Base-by-base conservation (phyloP, 306 rosid genomes). In the Pterocarpus macrocarpus region DNA sequence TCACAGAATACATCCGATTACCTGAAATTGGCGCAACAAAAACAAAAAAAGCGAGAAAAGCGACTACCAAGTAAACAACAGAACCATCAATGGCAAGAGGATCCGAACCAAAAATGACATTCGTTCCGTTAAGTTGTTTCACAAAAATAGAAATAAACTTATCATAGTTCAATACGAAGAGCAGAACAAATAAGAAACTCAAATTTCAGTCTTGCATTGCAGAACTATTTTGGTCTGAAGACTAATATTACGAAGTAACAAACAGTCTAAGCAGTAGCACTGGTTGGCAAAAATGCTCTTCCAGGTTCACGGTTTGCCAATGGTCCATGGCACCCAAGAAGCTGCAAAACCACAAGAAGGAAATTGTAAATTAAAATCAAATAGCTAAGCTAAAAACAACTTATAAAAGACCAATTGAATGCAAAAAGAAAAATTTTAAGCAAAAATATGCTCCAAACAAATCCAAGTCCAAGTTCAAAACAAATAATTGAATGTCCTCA, bases 241-340 rank as follows among this genome's bases (percentile, higher is more conserved):
- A 7, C 44, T 17, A 53, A 30, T 16, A 39, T 58, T 65, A 44
- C 63, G 41, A 64, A 47, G 38, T 13, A 58, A 78, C 38, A 67
- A 58, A 73, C 34, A 16, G 62, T 43, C 85, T 92, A 88, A 33
- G 84, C 86, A 61, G 67, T 5, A 1, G 85, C 74, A 32, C 69
- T 16, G 2, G 33, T 0, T 43, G 47, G 2, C 22, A 64, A 4
- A 66, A 82, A 79, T 86, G 97, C 94, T 68, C 73, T 75, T 77
- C 94, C 94, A 3, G 97, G 91, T 50, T 71, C 57, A 63, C 93
- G 93, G 10, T 77, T 63, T 1, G 93, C 87, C 83, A 92, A 75
- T 32, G 90, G 83, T 77, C 97, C 97, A 85, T 92, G 94, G 56
- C 94, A 89, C 62, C 97, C 94, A 71, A 90, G 92, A 78, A 92